phyloP scores from a whole-genome alignment of 148 eudicot genomes.

The Nepenthes mirabilis region DNA sequence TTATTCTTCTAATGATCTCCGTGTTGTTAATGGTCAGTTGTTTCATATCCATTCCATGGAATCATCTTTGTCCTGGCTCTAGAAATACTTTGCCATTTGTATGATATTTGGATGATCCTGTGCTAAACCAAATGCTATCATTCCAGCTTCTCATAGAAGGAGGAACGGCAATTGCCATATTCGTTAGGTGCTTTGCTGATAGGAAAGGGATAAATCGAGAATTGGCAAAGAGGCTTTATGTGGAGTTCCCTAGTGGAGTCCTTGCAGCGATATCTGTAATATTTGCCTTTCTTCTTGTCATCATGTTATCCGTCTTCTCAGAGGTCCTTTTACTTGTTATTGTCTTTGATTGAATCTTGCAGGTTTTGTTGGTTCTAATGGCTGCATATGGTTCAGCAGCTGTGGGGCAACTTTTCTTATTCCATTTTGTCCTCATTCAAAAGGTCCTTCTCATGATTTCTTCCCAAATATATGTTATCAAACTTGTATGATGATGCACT shows the following conservation, averaged over 20 bases:
- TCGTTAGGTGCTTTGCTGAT: slow-evolving; percentile 73
- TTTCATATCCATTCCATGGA: slow-evolving; percentile 1
- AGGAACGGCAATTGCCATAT: slow-evolving; percentile 72
- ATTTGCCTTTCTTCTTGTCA: neutral
- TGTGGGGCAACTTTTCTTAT: slow-evolving; percentile 88
- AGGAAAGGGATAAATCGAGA: slow-evolving; percentile 48
- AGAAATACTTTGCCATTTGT: slow-evolving; percentile 2
- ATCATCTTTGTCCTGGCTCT: slow-evolving; percentile 3
- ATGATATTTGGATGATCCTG: neutral
- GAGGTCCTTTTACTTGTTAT: neutral
- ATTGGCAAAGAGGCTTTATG: slow-evolving; percentile 22
- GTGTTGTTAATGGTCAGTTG: slow-evolving; percentile 67
- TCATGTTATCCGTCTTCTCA: neutral
- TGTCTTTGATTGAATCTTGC: slow-evolving; percentile 8
- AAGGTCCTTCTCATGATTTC: slow-evolving; percentile 39
- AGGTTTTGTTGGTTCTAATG: slow-evolving; percentile 54
- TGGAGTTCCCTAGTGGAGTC: slow-evolving; percentile 60
- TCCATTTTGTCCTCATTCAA: slow-evolving; percentile 79
- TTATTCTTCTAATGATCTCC: slow-evolving; percentile 65
- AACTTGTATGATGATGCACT: neutral
- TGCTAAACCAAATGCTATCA: neutral
- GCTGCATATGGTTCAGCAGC: slow-evolving; percentile 79
- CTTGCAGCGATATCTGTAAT: slow-evolving; percentile 68
- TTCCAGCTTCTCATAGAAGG: slow-evolving; percentile 68
- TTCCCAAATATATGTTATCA: neutral